Percentiles rank a stretch among this genome's conserved stretches.
These are phyloP conservation scores for Cryphonectria japonica DNA, from an alignment of 2,329 filamentous ascomycete genomes.

Conservation along the genomic window DNA sequence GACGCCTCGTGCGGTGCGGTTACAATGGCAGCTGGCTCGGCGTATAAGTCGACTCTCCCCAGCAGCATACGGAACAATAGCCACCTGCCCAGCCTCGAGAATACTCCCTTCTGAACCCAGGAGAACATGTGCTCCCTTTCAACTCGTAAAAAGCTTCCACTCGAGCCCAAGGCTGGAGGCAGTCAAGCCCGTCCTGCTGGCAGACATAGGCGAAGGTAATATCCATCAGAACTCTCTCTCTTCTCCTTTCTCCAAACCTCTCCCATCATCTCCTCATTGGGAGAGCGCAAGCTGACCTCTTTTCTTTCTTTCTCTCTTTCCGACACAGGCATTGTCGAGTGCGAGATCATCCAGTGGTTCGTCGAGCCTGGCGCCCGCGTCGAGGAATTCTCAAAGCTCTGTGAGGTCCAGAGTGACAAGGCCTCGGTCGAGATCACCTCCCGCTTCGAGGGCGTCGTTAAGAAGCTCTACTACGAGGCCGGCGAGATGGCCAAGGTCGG, in stretches of 20 bases:
- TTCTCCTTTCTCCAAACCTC: neutral
- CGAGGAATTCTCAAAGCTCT: slow-evolving; percentile 96
- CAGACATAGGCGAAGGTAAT: slow-evolving; percentile 83
- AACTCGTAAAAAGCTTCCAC: slow-evolving; percentile 50
- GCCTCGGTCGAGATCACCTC: slow-evolving; percentile 91
- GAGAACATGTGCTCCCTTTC: slow-evolving; percentile 8
- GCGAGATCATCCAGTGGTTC: slow-evolving; percentile 99
- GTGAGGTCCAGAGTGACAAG: slow-evolving; percentile 98
- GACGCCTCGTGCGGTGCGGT: slow-evolving; percentile 53
- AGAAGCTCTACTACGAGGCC: slow-evolving; percentile 92
- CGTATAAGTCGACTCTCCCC: slow-evolving; percentile 42
- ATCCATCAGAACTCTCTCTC: slow-evolving; percentile 32
- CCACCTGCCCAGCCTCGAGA: slow-evolving; percentile 10
- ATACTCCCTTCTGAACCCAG: slow-evolving; percentile 13
- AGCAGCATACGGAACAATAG: neutral
- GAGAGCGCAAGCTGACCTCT: slow-evolving; percentile 13
- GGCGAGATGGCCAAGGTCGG: slow-evolving; percentile 97
- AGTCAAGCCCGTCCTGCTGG: slow-evolving; percentile 79
- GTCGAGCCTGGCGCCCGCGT: slow-evolving; percentile 93
- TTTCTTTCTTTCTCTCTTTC: slow-evolving; percentile 5
- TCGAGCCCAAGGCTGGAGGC: slow-evolving; percentile 53
- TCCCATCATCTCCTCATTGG: neutral
- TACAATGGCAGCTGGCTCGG: slow-evolving; percentile 54
- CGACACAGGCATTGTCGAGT: slow-evolving; percentile 90
- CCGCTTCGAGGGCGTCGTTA: slow-evolving; percentile 91